phyloP scores from a whole-genome alignment of 192 early-diverging fungal species.

The Geosiphon pyriformis region DNA sequence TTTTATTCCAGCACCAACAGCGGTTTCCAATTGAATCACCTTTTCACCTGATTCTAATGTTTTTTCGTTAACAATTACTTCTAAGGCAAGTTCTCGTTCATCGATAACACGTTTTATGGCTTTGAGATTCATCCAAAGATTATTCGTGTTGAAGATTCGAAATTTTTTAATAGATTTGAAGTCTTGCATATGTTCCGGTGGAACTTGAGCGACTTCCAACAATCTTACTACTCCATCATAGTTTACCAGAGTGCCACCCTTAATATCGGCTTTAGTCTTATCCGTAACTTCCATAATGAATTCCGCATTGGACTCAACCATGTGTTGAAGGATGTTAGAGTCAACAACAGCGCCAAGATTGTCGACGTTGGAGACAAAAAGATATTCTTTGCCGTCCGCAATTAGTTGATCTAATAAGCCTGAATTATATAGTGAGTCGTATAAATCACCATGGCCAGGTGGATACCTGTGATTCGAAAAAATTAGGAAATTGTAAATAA shows the following conservation, averaged over 20 bases:
- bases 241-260: slow-evolving; percentile 99
- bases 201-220: slow-evolving; percentile 99
- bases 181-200: slow-evolving; percentile 92
- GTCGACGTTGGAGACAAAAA: slow-evolving; percentile 99
- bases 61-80: slow-evolving; percentile 98
- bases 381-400: slow-evolving; percentile 93
- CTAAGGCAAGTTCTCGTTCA: slow-evolving; percentile 67
- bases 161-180: slow-evolving; percentile 99
- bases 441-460: slow-evolving; percentile 98
- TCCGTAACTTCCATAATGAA: slow-evolving; percentile 99
- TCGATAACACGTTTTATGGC: slow-evolving; percentile 84
- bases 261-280: slow-evolving; percentile 99
- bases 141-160: slow-evolving; percentile 99
- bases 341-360: slow-evolving; percentile 98
- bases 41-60: slow-evolving; percentile 89
- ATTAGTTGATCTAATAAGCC: slow-evolving; percentile 91
- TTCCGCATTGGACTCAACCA: slow-evolving; percentile 81
- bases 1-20: slow-evolving; percentile 98
- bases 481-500: not conserved
- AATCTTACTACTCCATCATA: slow-evolving; percentile 92
- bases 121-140: slow-evolving; percentile 81
- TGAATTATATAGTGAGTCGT: slow-evolving; percentile 88
- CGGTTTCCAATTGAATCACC: slow-evolving; percentile 97
- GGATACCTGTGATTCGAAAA: slow-evolving; percentile 66
- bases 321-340: slow-evolving; percentile 83